Percentiles rank a stretch among this genome's conserved stretches.
phyloP scores from a whole-genome alignment of 768 basidiomycete genomes.

The Cystofilobasidium macerans region DNA sequence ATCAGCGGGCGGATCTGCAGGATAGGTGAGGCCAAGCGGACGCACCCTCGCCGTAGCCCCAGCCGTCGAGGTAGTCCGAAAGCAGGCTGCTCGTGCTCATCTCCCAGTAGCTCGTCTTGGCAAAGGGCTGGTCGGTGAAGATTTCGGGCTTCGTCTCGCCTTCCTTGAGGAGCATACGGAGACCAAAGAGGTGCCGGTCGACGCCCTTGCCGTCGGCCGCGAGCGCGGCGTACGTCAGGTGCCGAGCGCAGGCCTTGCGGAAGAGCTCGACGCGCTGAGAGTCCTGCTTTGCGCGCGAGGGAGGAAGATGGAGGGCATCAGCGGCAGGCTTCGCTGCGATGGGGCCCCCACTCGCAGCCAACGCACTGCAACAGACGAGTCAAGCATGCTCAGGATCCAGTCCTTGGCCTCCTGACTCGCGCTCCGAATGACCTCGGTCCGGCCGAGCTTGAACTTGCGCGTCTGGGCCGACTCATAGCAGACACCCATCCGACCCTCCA shows the following conservation, averaged over 20 bases:
- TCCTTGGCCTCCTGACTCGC: slow-evolving; percentile 69
- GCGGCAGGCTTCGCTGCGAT: neutral
- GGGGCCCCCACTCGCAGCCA: no score
- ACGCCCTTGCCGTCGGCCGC: slow-evolving; percentile 91
- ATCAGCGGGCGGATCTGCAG: neutral
- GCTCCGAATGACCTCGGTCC: slow-evolving; percentile 89
- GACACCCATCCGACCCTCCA: slow-evolving; percentile 58
- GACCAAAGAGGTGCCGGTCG: slow-evolving; percentile 86
- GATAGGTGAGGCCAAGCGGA: neutral
- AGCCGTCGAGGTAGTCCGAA: slow-evolving; percentile 71
- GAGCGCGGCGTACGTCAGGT: slow-evolving; percentile 77
- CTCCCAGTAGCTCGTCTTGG: slow-evolving; percentile 75
- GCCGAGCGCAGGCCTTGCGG: slow-evolving; percentile 62
- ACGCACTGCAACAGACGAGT: slow-evolving; percentile 31
- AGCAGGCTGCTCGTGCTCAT: slow-evolving; percentile 81
- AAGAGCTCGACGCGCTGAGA: slow-evolving; percentile 55
- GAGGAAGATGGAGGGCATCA: neutral
- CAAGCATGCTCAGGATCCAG: slow-evolving; percentile 83
- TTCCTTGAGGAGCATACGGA: slow-evolving; percentile 66
- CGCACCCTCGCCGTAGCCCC: slow-evolving; percentile 93
- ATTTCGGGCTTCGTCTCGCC: slow-evolving; percentile 64
- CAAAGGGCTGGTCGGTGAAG: slow-evolving; percentile 61
- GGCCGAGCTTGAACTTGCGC: slow-evolving; percentile 73
- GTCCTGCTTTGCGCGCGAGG: no score
- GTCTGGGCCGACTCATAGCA: slow-evolving; percentile 94